Percentiles rank a stretch among this genome's conserved stretches.
phyloP scores from a whole-genome alignment of 116 monocot species.

The Papilionanthe hybrid region DNA sequence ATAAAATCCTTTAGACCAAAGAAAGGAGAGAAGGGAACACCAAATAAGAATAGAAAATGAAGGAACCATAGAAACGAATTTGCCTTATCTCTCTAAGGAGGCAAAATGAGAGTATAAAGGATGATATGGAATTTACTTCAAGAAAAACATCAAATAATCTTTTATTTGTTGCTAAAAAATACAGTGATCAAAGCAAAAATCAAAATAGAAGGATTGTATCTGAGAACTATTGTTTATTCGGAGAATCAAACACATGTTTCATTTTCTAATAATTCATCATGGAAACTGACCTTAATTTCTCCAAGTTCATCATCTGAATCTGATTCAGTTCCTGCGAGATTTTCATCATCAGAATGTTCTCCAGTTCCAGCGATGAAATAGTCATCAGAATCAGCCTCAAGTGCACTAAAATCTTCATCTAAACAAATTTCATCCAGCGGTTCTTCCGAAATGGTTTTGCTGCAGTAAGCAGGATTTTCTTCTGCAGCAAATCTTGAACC shows the following conservation, averaged over 20 bases:
- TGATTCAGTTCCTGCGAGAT: slow-evolving; percentile 9
- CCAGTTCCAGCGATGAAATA: background rate
- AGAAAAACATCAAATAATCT: too few relatives aligned
- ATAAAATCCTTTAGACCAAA: background rate
- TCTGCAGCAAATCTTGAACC: background rate
- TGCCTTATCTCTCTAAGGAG: too few relatives aligned
- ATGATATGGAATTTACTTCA: too few relatives aligned
- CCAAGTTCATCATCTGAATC: slow-evolving; percentile 17
- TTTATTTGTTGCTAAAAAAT: too few relatives aligned
- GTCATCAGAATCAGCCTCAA: background rate
- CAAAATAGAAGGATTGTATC: too few relatives aligned
- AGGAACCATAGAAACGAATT: too few relatives aligned
- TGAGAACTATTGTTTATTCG: slow-evolving; percentile 1
- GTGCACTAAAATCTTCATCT: background rate
- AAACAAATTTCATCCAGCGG: slow-evolving; percentile 11
- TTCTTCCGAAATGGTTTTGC: slow-evolving; percentile 12
- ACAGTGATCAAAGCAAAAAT: too few relatives aligned
- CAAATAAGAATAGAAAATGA: too few relatives aligned
- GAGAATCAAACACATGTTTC: slow-evolving; percentile 2
- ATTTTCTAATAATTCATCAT: slow-evolving; percentile 5
- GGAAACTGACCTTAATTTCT: background rate
- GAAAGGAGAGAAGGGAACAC: background rate
- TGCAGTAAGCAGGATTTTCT: background rate
- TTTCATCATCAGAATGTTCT: slow-evolving; percentile 10
- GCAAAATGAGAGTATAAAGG: too few relatives aligned